These are phyloP conservation scores for Stellera chamaejasme DNA, from an alignment of 345 rosid genomes.

Conservation along the genomic window DNA sequence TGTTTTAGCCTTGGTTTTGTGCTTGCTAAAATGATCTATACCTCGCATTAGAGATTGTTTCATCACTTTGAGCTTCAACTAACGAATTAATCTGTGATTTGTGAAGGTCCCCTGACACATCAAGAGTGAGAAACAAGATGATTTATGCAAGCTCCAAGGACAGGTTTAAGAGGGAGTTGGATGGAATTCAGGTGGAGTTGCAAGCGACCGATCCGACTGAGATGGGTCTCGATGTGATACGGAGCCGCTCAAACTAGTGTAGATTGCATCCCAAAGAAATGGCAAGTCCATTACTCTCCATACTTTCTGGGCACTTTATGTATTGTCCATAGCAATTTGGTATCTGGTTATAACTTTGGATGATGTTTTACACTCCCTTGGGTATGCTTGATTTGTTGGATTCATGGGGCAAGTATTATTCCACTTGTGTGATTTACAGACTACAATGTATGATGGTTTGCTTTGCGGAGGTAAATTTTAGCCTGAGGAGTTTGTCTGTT, in stretches of 20 bases:
- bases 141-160: constrained; percentile 70
- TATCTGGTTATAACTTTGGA: constrained; percentile 17
- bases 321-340: constrained; percentile 24
- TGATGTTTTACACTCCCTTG: constrained; percentile 10
- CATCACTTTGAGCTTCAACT: not conserved
- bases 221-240: constrained; percentile 62
- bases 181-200: constrained; percentile 59
- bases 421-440: constrained; percentile 20
- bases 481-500: not conserved
- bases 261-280: constrained; percentile 11
- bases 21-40: not conserved
- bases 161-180: constrained; percentile 58
- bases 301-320: constrained; percentile 16
- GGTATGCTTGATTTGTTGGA: constrained; percentile 16
- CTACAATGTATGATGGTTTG: constrained; percentile 22
- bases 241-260: constrained; percentile 41
- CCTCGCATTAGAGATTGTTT: not conserved
- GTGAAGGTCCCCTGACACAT: constrained; percentile 51
- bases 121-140: constrained; percentile 69
- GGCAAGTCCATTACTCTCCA: constrained; percentile 3
- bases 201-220: constrained; percentile 70
- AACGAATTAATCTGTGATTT: constrained; percentile 1
- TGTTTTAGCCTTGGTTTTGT: not conserved
- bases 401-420: constrained; percentile 22
- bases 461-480: constrained; percentile 20